phyloP scores from a whole-genome alignment of 2,329 filamentous ascomycete genomes.

The Tolypocladium amazonense region DNA sequence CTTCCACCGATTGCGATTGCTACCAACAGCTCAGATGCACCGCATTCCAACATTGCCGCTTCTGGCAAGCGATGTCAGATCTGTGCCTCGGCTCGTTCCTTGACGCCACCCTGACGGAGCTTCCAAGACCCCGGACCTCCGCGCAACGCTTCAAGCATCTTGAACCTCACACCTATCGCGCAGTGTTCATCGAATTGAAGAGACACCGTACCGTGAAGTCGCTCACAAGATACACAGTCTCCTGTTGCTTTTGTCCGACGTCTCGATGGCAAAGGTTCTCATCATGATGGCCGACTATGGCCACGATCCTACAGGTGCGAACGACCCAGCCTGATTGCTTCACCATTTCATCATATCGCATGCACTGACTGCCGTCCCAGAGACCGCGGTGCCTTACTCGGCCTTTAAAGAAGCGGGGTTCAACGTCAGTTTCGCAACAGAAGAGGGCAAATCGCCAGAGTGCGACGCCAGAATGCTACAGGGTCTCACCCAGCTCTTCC shows the following conservation, averaged over 20 bases:
- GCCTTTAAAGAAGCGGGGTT: constrained; percentile 37
- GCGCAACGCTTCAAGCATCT: neutral
- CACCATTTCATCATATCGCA: neutral
- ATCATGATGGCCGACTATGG: constrained; percentile 45
- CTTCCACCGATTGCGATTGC: neutral
- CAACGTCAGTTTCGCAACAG: constrained; percentile 37
- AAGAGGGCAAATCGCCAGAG: constrained; percentile 31
- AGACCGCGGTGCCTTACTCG: constrained; percentile 38
- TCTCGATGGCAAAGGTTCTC: constrained; percentile 24
- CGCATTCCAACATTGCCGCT: neutral
- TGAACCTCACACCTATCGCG: neutral
- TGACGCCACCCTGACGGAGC: neutral
- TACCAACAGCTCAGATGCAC: neutral
- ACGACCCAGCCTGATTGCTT: too few species aligned
- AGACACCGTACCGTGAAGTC: neutral
- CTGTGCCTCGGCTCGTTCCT: neutral
- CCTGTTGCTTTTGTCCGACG: neutral
- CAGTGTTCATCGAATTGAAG: neutral
- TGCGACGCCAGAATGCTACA: constrained; percentile 40
- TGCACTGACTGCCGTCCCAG: constrained; percentile 15
- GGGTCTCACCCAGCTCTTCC: constrained; percentile 36
- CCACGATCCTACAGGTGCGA: constrained; percentile 41
- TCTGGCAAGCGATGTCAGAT: neutral
- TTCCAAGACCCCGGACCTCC: neutral
- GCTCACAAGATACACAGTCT: neutral